Evolutionary conservation across 2,329 filamentous ascomycete species (phyloP).

Genomic region (Curvularia eragrostidis): DNA sequence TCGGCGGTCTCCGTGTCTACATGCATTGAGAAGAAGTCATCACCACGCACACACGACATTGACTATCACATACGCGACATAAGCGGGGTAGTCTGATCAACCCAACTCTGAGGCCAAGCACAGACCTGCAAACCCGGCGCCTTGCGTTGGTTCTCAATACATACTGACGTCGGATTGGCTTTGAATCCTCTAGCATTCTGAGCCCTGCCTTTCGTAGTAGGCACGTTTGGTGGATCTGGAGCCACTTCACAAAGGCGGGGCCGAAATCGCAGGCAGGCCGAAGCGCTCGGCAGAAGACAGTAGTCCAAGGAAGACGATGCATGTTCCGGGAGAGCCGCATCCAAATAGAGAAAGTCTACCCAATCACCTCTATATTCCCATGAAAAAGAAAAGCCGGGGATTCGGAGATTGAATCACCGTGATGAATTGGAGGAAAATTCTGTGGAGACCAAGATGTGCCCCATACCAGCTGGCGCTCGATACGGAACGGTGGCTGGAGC

Average conservation of each 20-base stretch:
- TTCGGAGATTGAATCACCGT: background rate
- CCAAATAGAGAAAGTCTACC: background rate
- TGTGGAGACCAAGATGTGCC: conserved; percentile 12
- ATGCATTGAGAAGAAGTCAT: conserved; percentile 7
- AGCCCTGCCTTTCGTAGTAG: background rate
- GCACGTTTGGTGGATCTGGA: background rate
- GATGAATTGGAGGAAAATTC: conserved; percentile 8
- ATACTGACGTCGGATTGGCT: background rate
- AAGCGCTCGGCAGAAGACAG: background rate
- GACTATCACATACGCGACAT: conserved; percentile 12
- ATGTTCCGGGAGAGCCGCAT: conserved; percentile 1
- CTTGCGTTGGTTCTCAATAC: background rate
- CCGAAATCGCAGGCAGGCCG: background rate
- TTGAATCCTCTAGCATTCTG: background rate
- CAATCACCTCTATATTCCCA: background rate
- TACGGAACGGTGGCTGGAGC: conserved; percentile 19
- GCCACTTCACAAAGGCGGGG: background rate
- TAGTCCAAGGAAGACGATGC: background rate
- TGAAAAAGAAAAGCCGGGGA: conserved; percentile 8
- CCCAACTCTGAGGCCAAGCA: conserved; percentile 20
- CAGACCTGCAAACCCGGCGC: conserved; percentile 11
- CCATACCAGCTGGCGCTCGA: conserved; percentile 13
- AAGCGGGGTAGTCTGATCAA: conserved; percentile 12
- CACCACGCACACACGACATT: conserved; percentile 9
- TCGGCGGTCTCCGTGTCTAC: conserved; percentile 1